Percentiles rank a stretch among this genome's conserved stretches.
Evolutionary conservation across 73 alveolate species (phyloP).

Genomic region (Tetrahymena thermophila): DNA sequence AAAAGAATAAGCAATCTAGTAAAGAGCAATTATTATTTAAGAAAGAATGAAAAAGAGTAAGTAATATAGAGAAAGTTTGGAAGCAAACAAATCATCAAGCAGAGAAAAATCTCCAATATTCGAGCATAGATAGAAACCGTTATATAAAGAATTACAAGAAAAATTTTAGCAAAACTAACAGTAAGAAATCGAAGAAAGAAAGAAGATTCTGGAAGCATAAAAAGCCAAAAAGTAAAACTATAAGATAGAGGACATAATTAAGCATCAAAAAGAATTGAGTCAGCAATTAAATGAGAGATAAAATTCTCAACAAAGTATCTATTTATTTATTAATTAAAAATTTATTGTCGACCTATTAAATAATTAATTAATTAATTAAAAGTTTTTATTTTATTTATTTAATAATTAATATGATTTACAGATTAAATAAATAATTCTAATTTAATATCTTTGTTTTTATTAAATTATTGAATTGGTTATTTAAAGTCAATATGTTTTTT

Average conservation of each 20-base stretch:
- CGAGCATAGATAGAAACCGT: neutral
- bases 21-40: neutral
- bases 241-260: neutral
- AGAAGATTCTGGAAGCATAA: neutral
- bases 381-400: too few relatives aligned
- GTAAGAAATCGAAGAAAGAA: neutral
- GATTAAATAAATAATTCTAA: too few relatives aligned
- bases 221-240: neutral
- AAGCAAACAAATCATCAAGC: neutral
- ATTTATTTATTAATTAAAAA: neutral
- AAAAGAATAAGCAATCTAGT: neutral
- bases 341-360: neutral
- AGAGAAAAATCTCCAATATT: neutral
- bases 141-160: neutral
- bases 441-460: too few relatives aligned
- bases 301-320: neutral
- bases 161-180: neutral
- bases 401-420: too few relatives aligned
- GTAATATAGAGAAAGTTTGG: neutral
- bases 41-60: neutral
- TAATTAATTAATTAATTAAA: neutral
- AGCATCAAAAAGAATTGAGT: neutral
- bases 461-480: too few relatives aligned
- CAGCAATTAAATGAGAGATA: neutral
- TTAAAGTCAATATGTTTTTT: too few relatives aligned